Conservation (phyloP, 768 basidiomycete species). For the Clavulina sp. region DNA sequence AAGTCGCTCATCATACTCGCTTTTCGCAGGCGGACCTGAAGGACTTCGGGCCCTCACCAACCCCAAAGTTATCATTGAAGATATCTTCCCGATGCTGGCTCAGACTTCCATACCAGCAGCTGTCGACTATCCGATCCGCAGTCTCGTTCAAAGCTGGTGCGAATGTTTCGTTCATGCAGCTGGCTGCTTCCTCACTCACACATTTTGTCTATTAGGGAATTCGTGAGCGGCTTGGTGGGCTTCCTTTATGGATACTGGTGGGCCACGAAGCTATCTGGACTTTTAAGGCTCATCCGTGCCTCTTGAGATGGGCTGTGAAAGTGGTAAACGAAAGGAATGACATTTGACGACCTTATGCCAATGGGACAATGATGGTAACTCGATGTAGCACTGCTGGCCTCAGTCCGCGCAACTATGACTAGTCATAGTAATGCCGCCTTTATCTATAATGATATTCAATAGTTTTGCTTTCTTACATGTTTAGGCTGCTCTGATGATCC, state of each 20-base stretch:
- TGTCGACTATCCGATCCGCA: constrained; percentile 73
- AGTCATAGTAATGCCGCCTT: too few species aligned
- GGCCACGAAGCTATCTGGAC: constrained; percentile 11
- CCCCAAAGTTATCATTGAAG: constrained; percentile 70
- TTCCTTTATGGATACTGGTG: constrained; percentile 34
- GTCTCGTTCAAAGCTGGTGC: constrained; percentile 56
- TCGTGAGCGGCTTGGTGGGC: constrained; percentile 31
- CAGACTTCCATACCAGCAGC: constrained; percentile 75
- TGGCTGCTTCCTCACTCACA: not conserved
- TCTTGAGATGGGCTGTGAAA: too few species aligned
- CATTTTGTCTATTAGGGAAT: constrained; percentile 24
- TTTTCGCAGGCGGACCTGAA: constrained; percentile 62
- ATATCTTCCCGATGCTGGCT: constrained; percentile 68
- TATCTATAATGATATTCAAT: too few species aligned
- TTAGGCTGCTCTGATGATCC: too few species aligned
- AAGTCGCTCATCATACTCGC: constrained; percentile 8
- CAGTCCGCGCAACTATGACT: too few species aligned
- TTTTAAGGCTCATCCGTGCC: constrained; percentile 7
- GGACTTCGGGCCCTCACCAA: constrained; percentile 79
- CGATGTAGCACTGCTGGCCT: too few species aligned
- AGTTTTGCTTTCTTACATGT: too few species aligned
- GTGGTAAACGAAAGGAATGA: too few species aligned
- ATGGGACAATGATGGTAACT: too few species aligned
- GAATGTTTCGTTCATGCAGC: constrained; percentile 15
- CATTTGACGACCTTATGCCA: too few species aligned